Conservation (phyloP, 2,329 filamentous ascomycete genomes). For the Curvularia sp. region DNA sequence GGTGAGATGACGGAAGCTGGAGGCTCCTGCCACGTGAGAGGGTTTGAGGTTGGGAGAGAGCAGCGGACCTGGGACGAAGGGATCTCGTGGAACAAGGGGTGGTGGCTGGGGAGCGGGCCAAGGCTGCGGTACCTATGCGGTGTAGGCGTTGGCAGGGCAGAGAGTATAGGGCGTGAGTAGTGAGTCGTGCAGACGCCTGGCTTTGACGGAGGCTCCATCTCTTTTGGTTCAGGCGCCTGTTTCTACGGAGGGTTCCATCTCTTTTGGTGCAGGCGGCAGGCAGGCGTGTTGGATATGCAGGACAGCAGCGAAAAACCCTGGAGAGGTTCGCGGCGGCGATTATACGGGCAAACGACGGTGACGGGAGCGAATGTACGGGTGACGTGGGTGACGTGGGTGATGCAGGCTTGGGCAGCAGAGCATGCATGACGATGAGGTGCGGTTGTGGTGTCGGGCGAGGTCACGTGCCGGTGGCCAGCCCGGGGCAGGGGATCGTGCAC, state of each 20-base stretch:
- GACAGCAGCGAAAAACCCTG: constrained; percentile 8
- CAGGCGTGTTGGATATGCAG: background rate
- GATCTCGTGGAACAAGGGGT: background rate
- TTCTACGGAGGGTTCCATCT: background rate
- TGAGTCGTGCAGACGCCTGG: no score
- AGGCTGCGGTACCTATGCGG: constrained; percentile 20
- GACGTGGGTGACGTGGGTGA: constrained; percentile 4
- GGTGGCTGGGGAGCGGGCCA: background rate
- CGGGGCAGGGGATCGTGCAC: background rate
- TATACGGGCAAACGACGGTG: background rate
- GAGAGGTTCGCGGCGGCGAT: constrained; percentile 4
- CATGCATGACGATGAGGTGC: background rate
- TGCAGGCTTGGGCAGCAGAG: constrained; percentile 26
- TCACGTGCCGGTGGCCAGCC: constrained; percentile 30
- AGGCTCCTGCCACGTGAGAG: constrained; percentile 51
- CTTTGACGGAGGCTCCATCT: no score
- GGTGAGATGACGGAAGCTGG: constrained; percentile 49
- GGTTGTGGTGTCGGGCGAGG: constrained; percentile 16
- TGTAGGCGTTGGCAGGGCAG: constrained; percentile 22
- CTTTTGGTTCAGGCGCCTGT: no score
- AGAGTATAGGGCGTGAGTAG: background rate
- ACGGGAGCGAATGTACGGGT: background rate
- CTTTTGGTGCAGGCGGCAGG: background rate
- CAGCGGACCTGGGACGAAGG: background rate
- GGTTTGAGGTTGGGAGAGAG: background rate